Evolutionary conservation across 768 basidiomycete species (phyloP).

Genomic region (Tulasnella sp.): DNA sequence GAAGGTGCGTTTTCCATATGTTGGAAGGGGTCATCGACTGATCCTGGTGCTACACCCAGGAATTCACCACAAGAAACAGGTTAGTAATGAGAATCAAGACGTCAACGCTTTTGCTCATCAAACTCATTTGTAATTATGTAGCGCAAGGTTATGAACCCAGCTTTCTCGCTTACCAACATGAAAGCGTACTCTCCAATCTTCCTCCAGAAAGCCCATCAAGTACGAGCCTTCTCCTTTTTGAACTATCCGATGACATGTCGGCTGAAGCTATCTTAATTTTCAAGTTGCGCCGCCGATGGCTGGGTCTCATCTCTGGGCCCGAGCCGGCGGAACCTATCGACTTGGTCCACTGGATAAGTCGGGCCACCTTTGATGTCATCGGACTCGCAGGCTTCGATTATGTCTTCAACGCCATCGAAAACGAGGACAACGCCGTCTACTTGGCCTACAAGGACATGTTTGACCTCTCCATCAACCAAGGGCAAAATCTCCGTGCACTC

Average conservation of each 20-base stretch:
- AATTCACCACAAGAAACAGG: slow-evolving; percentile 66
- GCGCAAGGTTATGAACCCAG: slow-evolving; percentile 47
- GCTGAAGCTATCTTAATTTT: slow-evolving; percentile 26
- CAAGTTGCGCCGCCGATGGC: slow-evolving; percentile 50
- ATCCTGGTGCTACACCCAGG: slow-evolving; percentile 35
- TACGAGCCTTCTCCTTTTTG: slow-evolving; percentile 34
- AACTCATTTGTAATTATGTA: background rate
- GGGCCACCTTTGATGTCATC: slow-evolving; percentile 71
- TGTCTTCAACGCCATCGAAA: slow-evolving; percentile 75
- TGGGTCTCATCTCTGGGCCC: slow-evolving; percentile 30
- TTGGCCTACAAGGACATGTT: slow-evolving; percentile 75
- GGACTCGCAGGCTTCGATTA: slow-evolving; percentile 71
- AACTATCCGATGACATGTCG: slow-evolving; percentile 11
- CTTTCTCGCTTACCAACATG: slow-evolving; percentile 51
- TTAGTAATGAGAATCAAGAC: background rate
- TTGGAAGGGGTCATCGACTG: background rate
- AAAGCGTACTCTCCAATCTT: slow-evolving; percentile 54
- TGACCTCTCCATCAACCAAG: slow-evolving; percentile 38
- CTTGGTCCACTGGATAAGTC: slow-evolving; percentile 59
- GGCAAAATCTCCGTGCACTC: slow-evolving; percentile 40
- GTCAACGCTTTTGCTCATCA: background rate
- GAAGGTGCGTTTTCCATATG: slow-evolving; percentile 5
- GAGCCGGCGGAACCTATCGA: slow-evolving; percentile 42
- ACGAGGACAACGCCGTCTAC: slow-evolving; percentile 74
- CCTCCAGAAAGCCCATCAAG: slow-evolving; percentile 53